Percentiles rank a stretch among this genome's conserved stretches.
Conservation (phyloP, 495 filamentous ascomycete species). For the Penicillium paradoxum region DNA sequence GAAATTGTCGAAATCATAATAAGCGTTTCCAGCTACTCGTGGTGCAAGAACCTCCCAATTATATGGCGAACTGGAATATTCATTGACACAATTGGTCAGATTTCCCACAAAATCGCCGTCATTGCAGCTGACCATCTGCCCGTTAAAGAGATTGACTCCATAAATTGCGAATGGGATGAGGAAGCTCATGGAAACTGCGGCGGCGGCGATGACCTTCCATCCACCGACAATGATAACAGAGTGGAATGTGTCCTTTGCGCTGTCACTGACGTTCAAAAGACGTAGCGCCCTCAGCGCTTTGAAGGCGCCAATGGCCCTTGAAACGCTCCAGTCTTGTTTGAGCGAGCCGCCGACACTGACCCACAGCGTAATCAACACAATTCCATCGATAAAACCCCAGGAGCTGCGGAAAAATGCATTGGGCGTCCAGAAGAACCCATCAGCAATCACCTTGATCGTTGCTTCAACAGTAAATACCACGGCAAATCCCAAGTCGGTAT, state of each 20-base stretch:
- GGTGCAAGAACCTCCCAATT: constrained; percentile 82
- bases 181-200: constrained; percentile 89
- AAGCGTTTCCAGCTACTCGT: constrained; percentile 71
- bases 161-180: constrained; percentile 97
- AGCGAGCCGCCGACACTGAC: constrained; percentile 85
- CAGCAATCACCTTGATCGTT: constrained; percentile 87
- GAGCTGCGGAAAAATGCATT: constrained; percentile 96
- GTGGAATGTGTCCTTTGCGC: constrained; percentile 92
- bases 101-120: constrained; percentile 54
- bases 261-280: constrained; percentile 92
- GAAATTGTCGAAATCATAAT: constrained; percentile 93
- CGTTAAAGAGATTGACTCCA: constrained; percentile 86
- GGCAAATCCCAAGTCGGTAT: constrained; percentile 86
- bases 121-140: constrained; percentile 75
- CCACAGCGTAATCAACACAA: constrained; percentile 93
- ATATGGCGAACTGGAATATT: constrained; percentile 71
- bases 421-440: constrained; percentile 94
- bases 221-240: constrained; percentile 90
- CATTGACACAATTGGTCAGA: constrained; percentile 67
- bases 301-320: constrained; percentile 89
- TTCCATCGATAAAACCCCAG: constrained; percentile 93
- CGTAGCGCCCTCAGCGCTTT: constrained; percentile 94
- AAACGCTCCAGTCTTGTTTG: constrained; percentile 70
- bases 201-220: constrained; percentile 81
- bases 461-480: constrained; percentile 84